Percentiles rank a stretch among this genome's conserved stretches.
Evolutionary conservation across 2,329 filamentous ascomycete genomes (phyloP).

Genomic region (Graphiopsis chlorocephala): DNA sequence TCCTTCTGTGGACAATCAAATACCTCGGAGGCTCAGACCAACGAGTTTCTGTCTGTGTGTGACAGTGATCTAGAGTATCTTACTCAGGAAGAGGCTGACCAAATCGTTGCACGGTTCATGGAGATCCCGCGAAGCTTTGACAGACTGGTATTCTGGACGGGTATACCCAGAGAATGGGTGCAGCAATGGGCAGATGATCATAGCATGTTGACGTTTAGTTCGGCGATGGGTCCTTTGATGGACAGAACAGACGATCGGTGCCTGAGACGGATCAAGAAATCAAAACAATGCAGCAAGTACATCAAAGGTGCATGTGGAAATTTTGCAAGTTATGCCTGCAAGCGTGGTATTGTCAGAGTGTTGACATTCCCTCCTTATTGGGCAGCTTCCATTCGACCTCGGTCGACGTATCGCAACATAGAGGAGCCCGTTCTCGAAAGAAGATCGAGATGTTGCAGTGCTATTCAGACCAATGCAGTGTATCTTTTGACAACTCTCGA

Average conservation of each 20-base stretch:
- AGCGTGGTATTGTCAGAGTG: slow-evolving; percentile 6
- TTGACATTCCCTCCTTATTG: slow-evolving; percentile 1
- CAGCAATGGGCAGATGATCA: slow-evolving; percentile 9
- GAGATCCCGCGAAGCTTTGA: slow-evolving; percentile 5
- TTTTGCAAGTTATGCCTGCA: slow-evolving; percentile 5
- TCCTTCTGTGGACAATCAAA: background rate
- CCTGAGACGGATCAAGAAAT: background rate
- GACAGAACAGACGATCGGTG: background rate
- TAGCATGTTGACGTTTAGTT: slow-evolving; percentile 3
- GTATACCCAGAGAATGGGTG: slow-evolving; percentile 8
- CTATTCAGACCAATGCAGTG: background rate
- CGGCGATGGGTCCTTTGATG: slow-evolving; percentile 8
- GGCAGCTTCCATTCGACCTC: background rate
- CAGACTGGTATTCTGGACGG: slow-evolving; percentile 5
- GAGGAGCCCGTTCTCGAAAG: slow-evolving; percentile 9
- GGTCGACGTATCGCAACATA: background rate
- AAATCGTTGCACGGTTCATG: background rate
- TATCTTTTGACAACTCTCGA: background rate
- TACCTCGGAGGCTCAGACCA: background rate
- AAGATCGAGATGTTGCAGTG: background rate
- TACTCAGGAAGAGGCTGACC: slow-evolving; percentile 1
- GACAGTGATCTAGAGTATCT: slow-evolving; percentile 3
- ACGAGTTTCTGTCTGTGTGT: background rate
- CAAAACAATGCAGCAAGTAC: background rate
- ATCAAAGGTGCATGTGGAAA: slow-evolving; percentile 6